A percentile compares a stretch with the other conserved stretches of the same genome.
phyloP scores from a whole-genome alignment of 805 yeast genomes.

The Suhomyces sp. region DNA sequence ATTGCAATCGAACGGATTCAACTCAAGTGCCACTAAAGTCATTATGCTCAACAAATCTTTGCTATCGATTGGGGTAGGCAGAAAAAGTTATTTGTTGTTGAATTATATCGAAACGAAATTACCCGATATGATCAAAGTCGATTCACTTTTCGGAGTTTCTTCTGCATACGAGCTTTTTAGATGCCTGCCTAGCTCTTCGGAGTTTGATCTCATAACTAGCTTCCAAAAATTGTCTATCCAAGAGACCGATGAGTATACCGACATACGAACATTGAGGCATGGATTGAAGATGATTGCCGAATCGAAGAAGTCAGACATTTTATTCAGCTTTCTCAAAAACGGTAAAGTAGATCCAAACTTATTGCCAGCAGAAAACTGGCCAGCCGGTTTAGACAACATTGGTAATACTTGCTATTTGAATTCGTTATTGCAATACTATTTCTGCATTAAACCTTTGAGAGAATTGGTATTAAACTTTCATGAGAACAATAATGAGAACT shows the following conservation, averaged over 20 bases:
- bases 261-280: conserved; percentile 53
- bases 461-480: conserved; percentile 59
- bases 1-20: conserved; percentile 27
- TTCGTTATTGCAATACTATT: conserved; percentile 86
- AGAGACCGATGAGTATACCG: conserved; percentile 32
- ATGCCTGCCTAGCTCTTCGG: conserved; percentile 49
- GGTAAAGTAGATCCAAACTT: conserved; percentile 63
- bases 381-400: conserved; percentile 89
- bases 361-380: conserved; percentile 66
- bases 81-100: conserved; percentile 58
- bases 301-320: conserved; percentile 51
- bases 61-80: conserved; percentile 54
- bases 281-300: conserved; percentile 57
- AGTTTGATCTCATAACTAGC: conserved; percentile 50
- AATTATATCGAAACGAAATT: conserved; percentile 49
- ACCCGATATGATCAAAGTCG: conserved; percentile 25
- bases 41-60: conserved; percentile 51
- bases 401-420: conserved; percentile 95
- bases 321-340: conserved; percentile 53
- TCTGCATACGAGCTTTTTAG: conserved; percentile 51
- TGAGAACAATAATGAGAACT: conserved; percentile 18
- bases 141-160: conserved; percentile 20
- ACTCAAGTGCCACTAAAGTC: conserved; percentile 33
- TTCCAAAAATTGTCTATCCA: conserved; percentile 41
- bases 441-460: conserved; percentile 79